Percentiles rank a stretch among this genome's conserved stretches.
Evolutionary conservation across 352 stramenopile genomes (phyloP).

Genomic region (Chrysophaeum taylorii): DNA sequence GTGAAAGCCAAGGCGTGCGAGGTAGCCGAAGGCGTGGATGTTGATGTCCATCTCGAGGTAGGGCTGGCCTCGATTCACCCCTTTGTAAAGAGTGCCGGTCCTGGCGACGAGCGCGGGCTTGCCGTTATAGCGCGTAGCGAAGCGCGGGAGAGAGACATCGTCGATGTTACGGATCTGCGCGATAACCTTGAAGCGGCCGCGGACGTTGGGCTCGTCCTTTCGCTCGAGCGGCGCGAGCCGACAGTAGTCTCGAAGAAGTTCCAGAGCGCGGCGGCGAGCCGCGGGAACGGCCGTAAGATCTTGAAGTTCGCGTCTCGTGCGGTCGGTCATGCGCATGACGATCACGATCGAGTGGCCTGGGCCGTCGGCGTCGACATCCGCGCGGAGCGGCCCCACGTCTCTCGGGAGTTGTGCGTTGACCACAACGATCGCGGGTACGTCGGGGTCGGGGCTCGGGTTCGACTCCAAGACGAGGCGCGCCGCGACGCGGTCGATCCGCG

Average conservation of each 20-base stretch:
- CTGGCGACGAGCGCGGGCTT: conserved; percentile 19
- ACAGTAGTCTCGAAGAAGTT: conserved; percentile 14
- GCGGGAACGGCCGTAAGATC: not conserved
- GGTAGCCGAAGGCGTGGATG: conserved; percentile 19
- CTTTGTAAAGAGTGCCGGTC: not conserved
- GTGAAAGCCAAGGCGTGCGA: conserved; percentile 15
- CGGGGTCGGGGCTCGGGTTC: not conserved
- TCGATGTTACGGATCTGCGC: conserved; percentile 19
- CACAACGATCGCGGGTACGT: not conserved
- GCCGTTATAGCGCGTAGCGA: conserved; percentile 18
- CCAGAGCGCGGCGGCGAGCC: not conserved
- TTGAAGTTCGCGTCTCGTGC: too few species aligned
- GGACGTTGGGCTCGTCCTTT: not conserved
- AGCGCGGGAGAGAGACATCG: conserved; percentile 9
- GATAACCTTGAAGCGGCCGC: conserved; percentile 21
- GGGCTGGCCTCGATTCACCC: not conserved
- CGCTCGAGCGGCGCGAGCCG: not conserved
- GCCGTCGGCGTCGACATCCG: not conserved
- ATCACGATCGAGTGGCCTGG: conserved; percentile 2
- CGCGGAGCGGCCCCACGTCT: not conserved
- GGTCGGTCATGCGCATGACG: not conserved
- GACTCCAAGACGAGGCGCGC: not conserved
- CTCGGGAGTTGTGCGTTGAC: conserved; percentile 7
- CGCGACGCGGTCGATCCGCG: not conserved
- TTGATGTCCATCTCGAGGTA: conserved; percentile 14